A percentile compares a stretch with the other conserved stretches of the same genome.
phyloP scores from a whole-genome alignment of 2,329 filamentous ascomycete genomes.

The Cladosporium sp. region DNA sequence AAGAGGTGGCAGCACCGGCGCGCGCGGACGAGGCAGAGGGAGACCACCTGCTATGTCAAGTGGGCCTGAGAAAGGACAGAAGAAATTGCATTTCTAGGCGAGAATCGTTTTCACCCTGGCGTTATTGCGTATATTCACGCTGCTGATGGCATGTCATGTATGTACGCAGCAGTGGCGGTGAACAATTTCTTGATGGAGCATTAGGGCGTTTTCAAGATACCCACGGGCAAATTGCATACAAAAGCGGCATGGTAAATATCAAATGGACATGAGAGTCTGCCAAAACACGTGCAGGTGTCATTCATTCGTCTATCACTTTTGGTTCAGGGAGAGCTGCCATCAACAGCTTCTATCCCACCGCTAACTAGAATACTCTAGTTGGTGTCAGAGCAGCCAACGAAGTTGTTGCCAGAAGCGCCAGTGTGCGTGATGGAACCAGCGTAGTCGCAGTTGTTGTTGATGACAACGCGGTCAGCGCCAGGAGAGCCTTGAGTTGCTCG shows the following conservation, averaged over 20 bases:
- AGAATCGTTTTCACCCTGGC: neutral
- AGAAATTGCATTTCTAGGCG: conserved; percentile 40
- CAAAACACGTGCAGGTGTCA: neutral
- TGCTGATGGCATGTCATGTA: too few relatives aligned
- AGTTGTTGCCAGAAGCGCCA: conserved; percentile 63
- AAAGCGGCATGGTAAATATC: too few relatives aligned
- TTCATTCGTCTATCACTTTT: neutral
- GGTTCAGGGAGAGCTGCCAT: neutral
- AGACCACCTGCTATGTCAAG: conserved; percentile 30
- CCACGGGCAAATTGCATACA: too few relatives aligned
- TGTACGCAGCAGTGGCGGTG: too few relatives aligned
- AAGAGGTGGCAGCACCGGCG: conserved; percentile 11
- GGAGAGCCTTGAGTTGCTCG: conserved; percentile 46
- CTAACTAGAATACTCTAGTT: conserved; percentile 17
- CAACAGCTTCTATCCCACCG: neutral
- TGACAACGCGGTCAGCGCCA: conserved; percentile 63
- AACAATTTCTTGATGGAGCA: too few relatives aligned
- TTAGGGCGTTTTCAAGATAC: neutral
- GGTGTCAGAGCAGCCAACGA: conserved; percentile 57
- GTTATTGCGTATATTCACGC: too few relatives aligned
- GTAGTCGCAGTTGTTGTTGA: conserved; percentile 53
- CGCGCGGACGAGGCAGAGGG: conserved; percentile 28
- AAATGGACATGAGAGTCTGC: too few relatives aligned
- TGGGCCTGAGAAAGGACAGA: conserved; percentile 41
- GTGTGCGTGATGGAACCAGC: conserved; percentile 68